Evolutionary conservation across 768 basidiomycete genomes (phyloP).

Genomic region (Suillus sp.): DNA sequence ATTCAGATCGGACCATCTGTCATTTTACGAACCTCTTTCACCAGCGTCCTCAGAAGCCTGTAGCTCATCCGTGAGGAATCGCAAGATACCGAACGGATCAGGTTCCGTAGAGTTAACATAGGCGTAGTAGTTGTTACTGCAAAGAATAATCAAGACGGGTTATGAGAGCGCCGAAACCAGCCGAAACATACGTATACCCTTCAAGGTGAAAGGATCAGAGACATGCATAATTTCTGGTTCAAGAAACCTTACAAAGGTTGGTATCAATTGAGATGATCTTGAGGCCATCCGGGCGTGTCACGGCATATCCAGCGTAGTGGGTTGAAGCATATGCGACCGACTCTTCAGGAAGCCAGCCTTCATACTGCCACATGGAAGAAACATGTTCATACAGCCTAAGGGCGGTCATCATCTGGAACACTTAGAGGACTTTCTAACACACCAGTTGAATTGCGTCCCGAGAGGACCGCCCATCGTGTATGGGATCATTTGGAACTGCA

Average conservation of each 20-base stretch:
- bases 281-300: conserved; percentile 44
- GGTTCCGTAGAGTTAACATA: conserved; percentile 49
- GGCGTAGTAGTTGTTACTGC: conserved; percentile 46
- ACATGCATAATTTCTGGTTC: not conserved
- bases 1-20: not conserved
- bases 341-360: conserved; percentile 45
- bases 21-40: conserved; percentile 38
- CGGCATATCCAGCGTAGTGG: conserved; percentile 51
- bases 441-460: conserved; percentile 46
- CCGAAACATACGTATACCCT: conserved; percentile 38
- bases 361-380: conserved; percentile 46
- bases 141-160: not conserved
- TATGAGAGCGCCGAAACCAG: not conserved
- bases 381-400: conserved; percentile 53
- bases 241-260: conserved; percentile 43
- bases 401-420: not conserved
- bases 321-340: conserved; percentile 42
- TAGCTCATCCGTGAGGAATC: conserved; percentile 53
- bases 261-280: conserved; percentile 55
- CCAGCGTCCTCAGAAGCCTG: conserved; percentile 54
- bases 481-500: conserved; percentile 39
- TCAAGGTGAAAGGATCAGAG: not conserved
- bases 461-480: conserved; percentile 39
- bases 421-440: not conserved
- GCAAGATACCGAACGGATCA: conserved; percentile 51